Percentiles rank a stretch among this genome's conserved stretches.
These are phyloP conservation scores for Ophiostoma australiae DNA, from an alignment of 2,329 filamentous ascomycete species.

Conservation along the genomic window DNA sequence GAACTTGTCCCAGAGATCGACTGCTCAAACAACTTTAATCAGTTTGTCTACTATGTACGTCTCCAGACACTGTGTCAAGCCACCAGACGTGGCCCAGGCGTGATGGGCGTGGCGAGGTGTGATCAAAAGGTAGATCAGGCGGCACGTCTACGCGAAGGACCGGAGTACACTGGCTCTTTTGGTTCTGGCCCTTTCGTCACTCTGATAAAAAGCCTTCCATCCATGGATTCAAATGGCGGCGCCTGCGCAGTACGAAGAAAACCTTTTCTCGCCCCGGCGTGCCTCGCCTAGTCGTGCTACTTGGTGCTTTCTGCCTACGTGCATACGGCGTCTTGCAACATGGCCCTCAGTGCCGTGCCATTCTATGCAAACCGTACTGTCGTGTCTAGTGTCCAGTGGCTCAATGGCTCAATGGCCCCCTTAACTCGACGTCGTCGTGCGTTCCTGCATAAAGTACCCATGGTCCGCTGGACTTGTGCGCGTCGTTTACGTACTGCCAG, in stretches of 20 bases:
- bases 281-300: background rate
- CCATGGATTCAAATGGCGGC: background rate
- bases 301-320: background rate
- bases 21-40: conserved; percentile 4
- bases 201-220: background rate
- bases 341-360: background rate
- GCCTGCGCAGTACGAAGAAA: background rate
- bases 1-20: background rate
- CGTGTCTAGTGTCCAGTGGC: background rate
- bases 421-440: background rate
- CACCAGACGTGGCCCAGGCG: background rate
- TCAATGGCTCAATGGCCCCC: background rate
- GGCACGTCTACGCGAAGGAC: background rate
- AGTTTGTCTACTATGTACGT: background rate
- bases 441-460: background rate
- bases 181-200: background rate
- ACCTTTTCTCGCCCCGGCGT: background rate
- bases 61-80: background rate
- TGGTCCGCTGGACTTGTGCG: conserved; percentile 5
- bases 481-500: background rate
- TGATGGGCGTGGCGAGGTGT: conserved; percentile 4
- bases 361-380: background rate
- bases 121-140: conserved; percentile 4
- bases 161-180: background rate
- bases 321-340: conserved; percentile 2